Evolutionary conservation across 768 basidiomycete genomes (phyloP).

Genomic region (Lactarius hatsudake): DNA sequence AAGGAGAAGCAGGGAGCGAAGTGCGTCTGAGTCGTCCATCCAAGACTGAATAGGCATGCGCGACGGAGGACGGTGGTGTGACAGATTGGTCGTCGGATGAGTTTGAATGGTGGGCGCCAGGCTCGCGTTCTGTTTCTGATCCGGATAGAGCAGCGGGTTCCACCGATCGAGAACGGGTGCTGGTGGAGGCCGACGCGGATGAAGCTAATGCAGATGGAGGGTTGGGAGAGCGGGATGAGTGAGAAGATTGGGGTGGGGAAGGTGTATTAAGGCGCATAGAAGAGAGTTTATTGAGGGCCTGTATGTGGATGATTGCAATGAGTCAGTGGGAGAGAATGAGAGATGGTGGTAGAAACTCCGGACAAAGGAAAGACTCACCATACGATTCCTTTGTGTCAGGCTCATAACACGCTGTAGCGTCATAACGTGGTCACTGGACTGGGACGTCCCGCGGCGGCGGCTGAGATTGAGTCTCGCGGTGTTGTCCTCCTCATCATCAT

Average conservation of each 20-base stretch:
- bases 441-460: slow-evolving; percentile 35
- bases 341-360: background rate
- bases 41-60: slow-evolving; percentile 25
- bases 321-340: background rate
- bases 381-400: slow-evolving; percentile 67
- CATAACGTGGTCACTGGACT: slow-evolving; percentile 48
- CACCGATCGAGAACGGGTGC: slow-evolving; percentile 37
- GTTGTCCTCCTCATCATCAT: slow-evolving; percentile 57
- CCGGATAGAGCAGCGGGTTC: slow-evolving; percentile 47
- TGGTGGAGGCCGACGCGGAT: slow-evolving; percentile 29
- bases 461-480: slow-evolving; percentile 48
- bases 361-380: slow-evolving; percentile 47
- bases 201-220: slow-evolving; percentile 20
- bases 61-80: slow-evolving; percentile 38
- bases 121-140: slow-evolving; percentile 81
- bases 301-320: background rate
- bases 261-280: slow-evolving; percentile 56
- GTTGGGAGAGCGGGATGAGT: slow-evolving; percentile 37
- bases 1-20: slow-evolving; percentile 50
- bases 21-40: slow-evolving; percentile 42
- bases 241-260: slow-evolving; percentile 42
- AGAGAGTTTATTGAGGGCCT: slow-evolving; percentile 49
- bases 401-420: slow-evolving; percentile 69
- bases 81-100: slow-evolving; percentile 41
- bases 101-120: slow-evolving; percentile 27